Evolutionary conservation across 805 yeast species (phyloP).

Genomic region (Cyberlindnera americana): DNA sequence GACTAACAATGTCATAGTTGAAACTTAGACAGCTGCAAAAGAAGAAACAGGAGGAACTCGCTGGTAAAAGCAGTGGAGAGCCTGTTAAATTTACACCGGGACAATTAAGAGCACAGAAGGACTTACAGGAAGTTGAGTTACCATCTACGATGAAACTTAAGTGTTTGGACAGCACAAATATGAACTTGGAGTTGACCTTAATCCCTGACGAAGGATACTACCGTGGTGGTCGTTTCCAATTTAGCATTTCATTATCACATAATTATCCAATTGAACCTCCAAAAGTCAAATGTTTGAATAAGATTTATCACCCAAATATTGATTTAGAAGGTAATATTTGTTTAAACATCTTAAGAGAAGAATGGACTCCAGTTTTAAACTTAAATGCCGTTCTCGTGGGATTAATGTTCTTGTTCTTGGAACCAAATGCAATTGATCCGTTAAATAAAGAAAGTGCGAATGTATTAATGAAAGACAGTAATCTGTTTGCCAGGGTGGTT

Average conservation of each 20-base stretch:
- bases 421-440: slow-evolving; percentile 91
- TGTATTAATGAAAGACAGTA: slow-evolving; percentile 42
- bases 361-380: slow-evolving; percentile 92
- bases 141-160: slow-evolving; percentile 53
- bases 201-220: slow-evolving; percentile 74
- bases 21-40: slow-evolving; percentile 58
- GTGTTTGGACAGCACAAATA: slow-evolving; percentile 49
- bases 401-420: slow-evolving; percentile 76
- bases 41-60: slow-evolving; percentile 48
- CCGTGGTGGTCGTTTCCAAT: slow-evolving; percentile 62
- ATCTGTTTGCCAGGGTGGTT: slow-evolving; percentile 55
- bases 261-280: slow-evolving; percentile 94
- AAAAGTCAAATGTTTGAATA: slow-evolving; percentile 64
- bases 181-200: slow-evolving; percentile 56
- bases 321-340: slow-evolving; percentile 90
- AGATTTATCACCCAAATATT: slow-evolving; percentile 91
- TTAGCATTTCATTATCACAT: slow-evolving; percentile 60
- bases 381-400: slow-evolving; percentile 82
- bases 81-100: slow-evolving; percentile 48
- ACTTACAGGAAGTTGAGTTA: slow-evolving; percentile 64
- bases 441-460: slow-evolving; percentile 87
- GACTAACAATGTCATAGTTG: slow-evolving; percentile 33
- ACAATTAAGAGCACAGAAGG: slow-evolving; percentile 71
- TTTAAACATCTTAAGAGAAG: slow-evolving; percentile 85
- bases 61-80: slow-evolving; percentile 6